Conservation (phyloP, 2,329 filamentous ascomycete species). For the Diaporthe longicolla region DNA sequence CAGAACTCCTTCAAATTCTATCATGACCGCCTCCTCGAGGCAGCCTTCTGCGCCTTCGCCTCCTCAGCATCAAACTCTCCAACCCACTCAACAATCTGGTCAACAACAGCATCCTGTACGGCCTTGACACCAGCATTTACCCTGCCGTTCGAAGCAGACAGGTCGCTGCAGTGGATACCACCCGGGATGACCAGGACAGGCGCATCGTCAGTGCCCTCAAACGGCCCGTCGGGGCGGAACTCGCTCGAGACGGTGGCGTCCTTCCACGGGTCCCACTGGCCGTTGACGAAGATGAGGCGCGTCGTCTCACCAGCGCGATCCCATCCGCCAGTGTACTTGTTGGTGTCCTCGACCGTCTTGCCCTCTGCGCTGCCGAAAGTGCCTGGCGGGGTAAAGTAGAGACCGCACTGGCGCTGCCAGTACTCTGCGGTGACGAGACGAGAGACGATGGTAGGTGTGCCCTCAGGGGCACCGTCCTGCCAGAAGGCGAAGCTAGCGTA, state of each 20-base stretch:
- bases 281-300: conserved; percentile 57
- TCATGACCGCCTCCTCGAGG: conserved; percentile 4
- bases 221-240: conserved; percentile 56
- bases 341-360: conserved; percentile 52
- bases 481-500: conserved; percentile 54
- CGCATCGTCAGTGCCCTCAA: conserved; percentile 51
- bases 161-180: conserved; percentile 58
- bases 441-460: conserved; percentile 57
- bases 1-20: not conserved
- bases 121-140: conserved; percentile 64
- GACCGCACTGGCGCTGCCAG: conserved; percentile 60
- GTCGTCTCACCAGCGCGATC: conserved; percentile 54
- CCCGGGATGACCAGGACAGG: conserved; percentile 53
- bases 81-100: conserved; percentile 68
- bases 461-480: conserved; percentile 61
- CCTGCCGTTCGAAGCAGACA: conserved; percentile 60
- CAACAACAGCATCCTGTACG: conserved; percentile 65
- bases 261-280: conserved; percentile 58
- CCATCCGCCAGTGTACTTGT: conserved; percentile 59
- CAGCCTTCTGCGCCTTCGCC: conserved; percentile 38
- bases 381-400: conserved; percentile 59
- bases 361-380: conserved; percentile 53
- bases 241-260: conserved; percentile 55
- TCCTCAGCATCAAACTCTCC: conserved; percentile 60
- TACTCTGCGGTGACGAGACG: conserved; percentile 54